These are phyloP conservation scores for Cairneyella variabilis DNA, from an alignment of 495 filamentous ascomycete genomes.

Conservation along the genomic window DNA sequence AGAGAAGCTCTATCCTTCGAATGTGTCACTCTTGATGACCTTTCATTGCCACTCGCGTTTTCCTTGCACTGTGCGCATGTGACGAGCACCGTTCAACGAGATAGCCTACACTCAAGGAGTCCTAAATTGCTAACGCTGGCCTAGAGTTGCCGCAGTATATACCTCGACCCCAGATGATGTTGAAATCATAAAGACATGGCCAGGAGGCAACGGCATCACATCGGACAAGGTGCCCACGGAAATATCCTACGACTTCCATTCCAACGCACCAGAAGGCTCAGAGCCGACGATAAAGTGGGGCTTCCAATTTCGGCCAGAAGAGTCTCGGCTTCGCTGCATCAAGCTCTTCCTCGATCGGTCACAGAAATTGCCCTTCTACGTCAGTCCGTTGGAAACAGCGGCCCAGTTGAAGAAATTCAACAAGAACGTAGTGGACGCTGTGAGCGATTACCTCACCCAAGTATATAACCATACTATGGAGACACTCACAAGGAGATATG, in stretches of 20 bases:
- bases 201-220: constrained; percentile 68
- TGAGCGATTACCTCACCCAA: constrained; percentile 65
- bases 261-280: constrained; percentile 31
- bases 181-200: constrained; percentile 80
- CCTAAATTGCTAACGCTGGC: constrained; percentile 11
- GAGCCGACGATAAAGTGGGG: constrained; percentile 60
- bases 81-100: too few relatives aligned
- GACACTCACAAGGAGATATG: constrained; percentile 62
- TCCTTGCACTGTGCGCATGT: too few relatives aligned
- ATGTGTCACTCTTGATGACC: too few relatives aligned
- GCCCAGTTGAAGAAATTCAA: constrained; percentile 64
- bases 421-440: constrained; percentile 56
- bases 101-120: too few relatives aligned
- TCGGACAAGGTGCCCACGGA: constrained; percentile 67
- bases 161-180: constrained; percentile 72
- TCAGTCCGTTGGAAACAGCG: constrained; percentile 69
- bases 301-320: constrained; percentile 73
- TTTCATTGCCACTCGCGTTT: too few relatives aligned
- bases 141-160: constrained; percentile 69
- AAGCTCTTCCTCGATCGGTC: constrained; percentile 77
- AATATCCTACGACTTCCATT: constrained; percentile 49
- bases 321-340: constrained; percentile 70
- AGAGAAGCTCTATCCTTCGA: too few relatives aligned
- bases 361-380: constrained; percentile 73
- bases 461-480: constrained; percentile 72